Evolutionary conservation across 495 filamentous ascomycete genomes (phyloP).

Genomic region (Xanthoparmelia taractica): DNA sequence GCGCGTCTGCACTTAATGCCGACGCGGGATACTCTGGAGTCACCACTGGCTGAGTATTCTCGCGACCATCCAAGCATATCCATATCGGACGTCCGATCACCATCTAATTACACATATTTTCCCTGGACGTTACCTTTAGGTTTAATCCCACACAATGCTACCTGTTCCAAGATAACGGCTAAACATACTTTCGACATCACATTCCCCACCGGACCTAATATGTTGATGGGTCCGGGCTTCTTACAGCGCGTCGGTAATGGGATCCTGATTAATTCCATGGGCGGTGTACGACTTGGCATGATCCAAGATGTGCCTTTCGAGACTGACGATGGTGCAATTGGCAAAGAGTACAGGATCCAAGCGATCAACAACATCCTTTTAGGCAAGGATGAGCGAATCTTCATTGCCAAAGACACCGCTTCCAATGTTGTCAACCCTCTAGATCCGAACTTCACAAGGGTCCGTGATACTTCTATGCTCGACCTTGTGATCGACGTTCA

Average conservation of each 20-base stretch:
- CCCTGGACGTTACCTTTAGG: slow-evolving; percentile 82
- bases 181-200: slow-evolving; percentile 67
- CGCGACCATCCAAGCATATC: slow-evolving; percentile 48
- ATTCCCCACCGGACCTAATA: slow-evolving; percentile 63
- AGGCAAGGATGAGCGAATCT: slow-evolving; percentile 84
- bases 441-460: slow-evolving; percentile 76
- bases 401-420: slow-evolving; percentile 67
- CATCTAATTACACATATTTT: slow-evolving; percentile 75
- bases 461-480: slow-evolving; percentile 61
- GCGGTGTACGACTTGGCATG: slow-evolving; percentile 71
- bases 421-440: slow-evolving; percentile 59
- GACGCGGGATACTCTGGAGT: slow-evolving; percentile 42
- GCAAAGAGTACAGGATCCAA: slow-evolving; percentile 57
- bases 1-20: slow-evolving; percentile 73
- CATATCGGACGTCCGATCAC: slow-evolving; percentile 51
- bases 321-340: slow-evolving; percentile 26
- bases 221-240: slow-evolving; percentile 41
- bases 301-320: slow-evolving; percentile 53
- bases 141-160: slow-evolving; percentile 65
- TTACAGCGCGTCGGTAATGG: slow-evolving; percentile 63
- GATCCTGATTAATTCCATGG: slow-evolving; percentile 68
- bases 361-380: slow-evolving; percentile 72
- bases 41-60: slow-evolving; percentile 46
- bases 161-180: slow-evolving; percentile 55
- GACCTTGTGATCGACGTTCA: slow-evolving; percentile 61